Evolutionary conservation across 257 asterid species (phyloP).

Genomic region (Haberlea rhodopensis): DNA sequence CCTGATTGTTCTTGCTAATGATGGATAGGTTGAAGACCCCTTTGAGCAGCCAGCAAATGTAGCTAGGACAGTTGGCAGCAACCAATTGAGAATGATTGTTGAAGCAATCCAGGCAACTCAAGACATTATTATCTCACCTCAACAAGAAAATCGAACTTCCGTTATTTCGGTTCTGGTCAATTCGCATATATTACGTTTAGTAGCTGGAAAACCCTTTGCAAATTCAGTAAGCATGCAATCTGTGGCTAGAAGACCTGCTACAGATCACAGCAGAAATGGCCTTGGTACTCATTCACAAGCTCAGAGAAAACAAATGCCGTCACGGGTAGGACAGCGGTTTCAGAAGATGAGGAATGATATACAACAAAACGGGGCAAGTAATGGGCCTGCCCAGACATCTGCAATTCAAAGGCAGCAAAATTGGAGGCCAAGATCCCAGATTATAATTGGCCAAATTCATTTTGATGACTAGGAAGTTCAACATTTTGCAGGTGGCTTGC

Average conservation of each 20-base stretch:
- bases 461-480: slow-evolving; percentile 4
- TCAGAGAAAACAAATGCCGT: slow-evolving; percentile 27
- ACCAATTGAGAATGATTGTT: slow-evolving; percentile 51
- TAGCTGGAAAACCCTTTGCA: slow-evolving; percentile 31
- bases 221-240: slow-evolving; percentile 25
- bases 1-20: too few relatives aligned
- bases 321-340: slow-evolving; percentile 28
- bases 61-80: slow-evolving; percentile 64
- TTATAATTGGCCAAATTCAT: slow-evolving; percentile 21
- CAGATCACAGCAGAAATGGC: slow-evolving; percentile 34
- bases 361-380: slow-evolving; percentile 20
- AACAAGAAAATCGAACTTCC: slow-evolving; percentile 34
- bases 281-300: slow-evolving; percentile 24
- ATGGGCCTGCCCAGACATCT: slow-evolving; percentile 35
- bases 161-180: slow-evolving; percentile 47
- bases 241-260: slow-evolving; percentile 15
- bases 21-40: slow-evolving; percentile 89
- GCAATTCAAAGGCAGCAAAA: slow-evolving; percentile 44
- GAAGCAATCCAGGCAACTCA: slow-evolving; percentile 52
- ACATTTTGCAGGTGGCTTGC: not conserved
- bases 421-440: slow-evolving; percentile 51
- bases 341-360: slow-evolving; percentile 26
- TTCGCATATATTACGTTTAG: slow-evolving; percentile 37
- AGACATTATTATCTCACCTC: slow-evolving; percentile 39
- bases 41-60: slow-evolving; percentile 87